Evolutionary conservation across 441 rosid species (phyloP).

Genomic region (Erysimum pusillum): DNA sequence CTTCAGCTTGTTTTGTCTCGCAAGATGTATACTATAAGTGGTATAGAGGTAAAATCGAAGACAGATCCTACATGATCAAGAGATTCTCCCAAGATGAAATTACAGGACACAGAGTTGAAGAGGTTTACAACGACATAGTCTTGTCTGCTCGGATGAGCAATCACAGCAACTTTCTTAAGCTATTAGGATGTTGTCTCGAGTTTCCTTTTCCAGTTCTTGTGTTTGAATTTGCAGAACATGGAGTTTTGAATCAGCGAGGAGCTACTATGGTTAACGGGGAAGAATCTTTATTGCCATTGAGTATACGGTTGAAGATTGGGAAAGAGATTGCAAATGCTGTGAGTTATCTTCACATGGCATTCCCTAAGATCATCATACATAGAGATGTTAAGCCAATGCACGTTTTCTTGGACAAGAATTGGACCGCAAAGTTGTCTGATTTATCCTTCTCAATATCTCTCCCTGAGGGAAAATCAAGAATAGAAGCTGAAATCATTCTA

Average conservation of each 20-base stretch:
- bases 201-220: conserved; percentile 42
- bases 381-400: conserved; percentile 19
- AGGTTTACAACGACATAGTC: conserved; percentile 34
- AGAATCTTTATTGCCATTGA: background rate
- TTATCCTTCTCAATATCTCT: background rate
- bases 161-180: conserved; percentile 49
- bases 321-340: conserved; percentile 28
- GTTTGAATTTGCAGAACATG: conserved; percentile 41
- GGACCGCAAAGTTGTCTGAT: conserved; percentile 30
- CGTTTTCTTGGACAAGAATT: conserved; percentile 32
- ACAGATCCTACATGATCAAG: conserved; percentile 20
- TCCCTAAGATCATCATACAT: conserved; percentile 21
- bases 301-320: background rate
- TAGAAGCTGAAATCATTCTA: background rate
- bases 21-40: background rate
- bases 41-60: conserved; percentile 29
- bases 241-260: conserved; percentile 28
- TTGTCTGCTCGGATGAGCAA: conserved; percentile 44
- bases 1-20: background rate
- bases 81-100: background rate
- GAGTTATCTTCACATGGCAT: conserved; percentile 28
- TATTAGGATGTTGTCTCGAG: conserved; percentile 53
- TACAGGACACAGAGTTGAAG: background rate
- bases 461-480: conserved; percentile 2
- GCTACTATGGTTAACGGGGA: background rate